phyloP scores from a whole-genome alignment of 345 rosid species.

The Populus deltoides region DNA sequence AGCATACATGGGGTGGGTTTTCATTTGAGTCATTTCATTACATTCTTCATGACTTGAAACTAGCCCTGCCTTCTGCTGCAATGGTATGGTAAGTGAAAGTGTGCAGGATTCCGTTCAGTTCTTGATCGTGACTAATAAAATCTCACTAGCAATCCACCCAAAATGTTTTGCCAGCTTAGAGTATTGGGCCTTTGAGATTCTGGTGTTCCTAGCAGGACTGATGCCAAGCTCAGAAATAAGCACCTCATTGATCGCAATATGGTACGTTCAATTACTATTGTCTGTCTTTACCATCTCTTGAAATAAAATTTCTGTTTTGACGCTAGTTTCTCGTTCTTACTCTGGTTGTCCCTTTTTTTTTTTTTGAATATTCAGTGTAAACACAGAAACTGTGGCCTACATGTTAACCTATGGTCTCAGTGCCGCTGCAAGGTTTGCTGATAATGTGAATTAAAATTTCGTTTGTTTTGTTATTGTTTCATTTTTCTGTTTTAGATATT shows the following conservation, averaged over 20 bases:
- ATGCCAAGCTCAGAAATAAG: conserved; percentile 23
- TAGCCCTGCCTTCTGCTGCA: conserved; percentile 31
- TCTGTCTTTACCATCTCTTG: too few relatives aligned
- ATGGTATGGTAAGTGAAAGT: conserved; percentile 24
- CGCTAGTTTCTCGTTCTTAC: not conserved
- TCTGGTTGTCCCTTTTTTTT: not conserved
- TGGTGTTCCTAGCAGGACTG: conserved; percentile 26
- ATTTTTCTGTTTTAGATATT: not conserved
- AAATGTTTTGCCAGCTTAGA: conserved; percentile 19
- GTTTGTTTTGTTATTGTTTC: not conserved
- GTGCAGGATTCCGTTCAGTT: too few relatives aligned
- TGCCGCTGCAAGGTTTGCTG: conserved; percentile 75
- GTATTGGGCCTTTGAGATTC: conserved; percentile 28
- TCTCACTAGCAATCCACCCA: too few relatives aligned
- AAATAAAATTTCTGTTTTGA: too few relatives aligned
- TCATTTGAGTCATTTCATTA: conserved; percentile 12
- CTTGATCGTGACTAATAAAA: too few relatives aligned
- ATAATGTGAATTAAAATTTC: not conserved
- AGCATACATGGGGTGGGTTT: conserved; percentile 21
- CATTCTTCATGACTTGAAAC: conserved; percentile 14
- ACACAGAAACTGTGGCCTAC: conserved; percentile 58
- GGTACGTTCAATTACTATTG: not conserved
- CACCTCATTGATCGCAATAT: conserved; percentile 22
- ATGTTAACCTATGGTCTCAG: conserved; percentile 71
- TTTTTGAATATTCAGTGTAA: conserved; percentile 36